These are phyloP conservation scores for Sugiyamaella marilandica DNA, from an alignment of 805 yeast species.

Conservation along the genomic window DNA sequence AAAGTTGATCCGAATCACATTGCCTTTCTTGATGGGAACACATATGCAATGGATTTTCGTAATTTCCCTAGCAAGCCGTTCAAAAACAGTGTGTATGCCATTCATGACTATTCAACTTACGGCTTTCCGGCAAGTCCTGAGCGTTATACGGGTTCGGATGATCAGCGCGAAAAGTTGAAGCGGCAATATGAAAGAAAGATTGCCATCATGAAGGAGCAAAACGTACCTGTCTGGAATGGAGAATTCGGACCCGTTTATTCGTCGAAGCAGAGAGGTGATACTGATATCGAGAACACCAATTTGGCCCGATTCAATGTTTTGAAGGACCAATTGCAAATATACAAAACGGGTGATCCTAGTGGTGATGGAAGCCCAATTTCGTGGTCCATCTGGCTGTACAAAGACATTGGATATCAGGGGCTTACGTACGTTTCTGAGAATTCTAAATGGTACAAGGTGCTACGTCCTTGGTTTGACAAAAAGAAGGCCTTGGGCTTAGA, in stretches of 20 bases:
- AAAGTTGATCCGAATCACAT: slow-evolving; percentile 45
- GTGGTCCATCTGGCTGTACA: slow-evolving; percentile 52
- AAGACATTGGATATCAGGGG: slow-evolving; percentile 50
- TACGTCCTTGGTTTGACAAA: slow-evolving; percentile 40
- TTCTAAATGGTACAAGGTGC: slow-evolving; percentile 40
- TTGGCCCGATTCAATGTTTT: slow-evolving; percentile 39
- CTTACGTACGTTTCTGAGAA: slow-evolving; percentile 42
- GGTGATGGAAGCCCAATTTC: slow-evolving; percentile 43
- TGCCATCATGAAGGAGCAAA: slow-evolving; percentile 36
- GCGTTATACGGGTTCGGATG: slow-evolving; percentile 34
- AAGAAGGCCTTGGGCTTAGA: slow-evolving; percentile 45
- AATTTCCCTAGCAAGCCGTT: slow-evolving; percentile 38
- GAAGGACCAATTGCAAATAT: slow-evolving; percentile 43
- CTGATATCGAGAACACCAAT: slow-evolving; percentile 37
- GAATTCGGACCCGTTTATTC: slow-evolving; percentile 50
- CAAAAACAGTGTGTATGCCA: slow-evolving; percentile 45
- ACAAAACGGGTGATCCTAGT: slow-evolving; percentile 44
- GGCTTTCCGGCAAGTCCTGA: slow-evolving; percentile 39
- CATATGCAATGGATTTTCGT: slow-evolving; percentile 47
- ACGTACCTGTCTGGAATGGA: slow-evolving; percentile 52
- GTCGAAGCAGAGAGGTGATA: slow-evolving; percentile 38
- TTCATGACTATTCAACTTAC: slow-evolving; percentile 43
- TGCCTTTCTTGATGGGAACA: slow-evolving; percentile 46
- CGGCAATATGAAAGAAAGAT: slow-evolving; percentile 40
- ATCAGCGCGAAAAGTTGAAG: slow-evolving; percentile 34